Evolutionary conservation across 1,284 basidiomycete species (phyloP).

Genomic region (Ceratorhiza oryzae-sativae): DNA sequence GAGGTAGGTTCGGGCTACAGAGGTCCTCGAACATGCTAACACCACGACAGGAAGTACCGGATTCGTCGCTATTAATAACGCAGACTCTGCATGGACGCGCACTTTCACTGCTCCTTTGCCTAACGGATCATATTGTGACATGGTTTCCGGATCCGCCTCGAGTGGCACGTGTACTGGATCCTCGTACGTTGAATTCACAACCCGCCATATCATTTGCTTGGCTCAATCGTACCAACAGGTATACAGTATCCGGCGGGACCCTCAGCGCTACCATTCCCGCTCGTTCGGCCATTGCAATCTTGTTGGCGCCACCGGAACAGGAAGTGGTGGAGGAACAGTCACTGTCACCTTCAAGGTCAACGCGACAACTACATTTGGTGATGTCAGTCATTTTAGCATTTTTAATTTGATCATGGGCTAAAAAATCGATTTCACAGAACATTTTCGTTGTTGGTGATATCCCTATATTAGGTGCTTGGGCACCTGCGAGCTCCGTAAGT

Average conservation of each 20-base stretch:
- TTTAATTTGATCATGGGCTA: background rate
- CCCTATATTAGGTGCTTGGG: slow-evolving; percentile 36
- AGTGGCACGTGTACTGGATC: slow-evolving; percentile 38
- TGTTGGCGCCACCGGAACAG: slow-evolving; percentile 36
- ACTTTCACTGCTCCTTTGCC: slow-evolving; percentile 42
- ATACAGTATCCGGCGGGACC: slow-evolving; percentile 28
- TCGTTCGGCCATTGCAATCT: slow-evolving; percentile 32
- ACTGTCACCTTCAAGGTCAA: slow-evolving; percentile 30
- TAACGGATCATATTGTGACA: slow-evolving; percentile 44
- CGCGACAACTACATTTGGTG: slow-evolving; percentile 37
- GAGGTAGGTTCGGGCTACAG: slow-evolving; percentile 28
- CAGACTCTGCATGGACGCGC: slow-evolving; percentile 39
- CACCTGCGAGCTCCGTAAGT: slow-evolving; percentile 37
- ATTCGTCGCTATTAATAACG: slow-evolving; percentile 45
- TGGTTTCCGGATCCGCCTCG: slow-evolving; percentile 32
- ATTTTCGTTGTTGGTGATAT: slow-evolving; percentile 39
- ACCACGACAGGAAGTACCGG: slow-evolving; percentile 2
- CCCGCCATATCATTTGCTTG: background rate
- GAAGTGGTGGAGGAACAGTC: slow-evolving; percentile 1
- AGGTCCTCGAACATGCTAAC: too few relatives aligned
- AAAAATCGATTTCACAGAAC: slow-evolving; percentile 19
- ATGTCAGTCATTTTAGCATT: background rate
- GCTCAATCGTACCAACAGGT: background rate
- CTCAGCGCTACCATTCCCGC: slow-evolving; percentile 32
- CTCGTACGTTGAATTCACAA: slow-evolving; percentile 22